Evolutionary conservation across 306 rosid species (phyloP), one percentile per base, ranked within the genome.

Genomic region (Quercus mongolica): DNA sequence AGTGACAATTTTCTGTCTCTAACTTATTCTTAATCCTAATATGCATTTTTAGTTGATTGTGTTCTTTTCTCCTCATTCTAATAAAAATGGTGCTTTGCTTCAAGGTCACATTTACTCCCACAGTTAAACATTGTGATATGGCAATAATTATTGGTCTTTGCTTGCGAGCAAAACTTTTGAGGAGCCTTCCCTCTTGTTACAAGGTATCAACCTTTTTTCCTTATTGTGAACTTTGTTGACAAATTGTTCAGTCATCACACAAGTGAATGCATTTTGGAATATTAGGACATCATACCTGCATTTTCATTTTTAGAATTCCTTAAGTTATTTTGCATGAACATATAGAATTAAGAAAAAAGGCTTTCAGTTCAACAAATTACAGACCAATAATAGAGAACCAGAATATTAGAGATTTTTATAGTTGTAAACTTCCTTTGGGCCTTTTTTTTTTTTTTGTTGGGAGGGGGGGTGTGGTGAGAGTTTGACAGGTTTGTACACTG

Each of bases 41-140:
- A 30, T 26, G 52, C 52, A 11, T 4, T 73, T 31, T 18, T 1
- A 25, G 7, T 75, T 61, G 20, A 14, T 64, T 31, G 41, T 76
- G 62, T 69, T 12, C 6, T 49, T 59, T 25, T 74, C 73, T 23
- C 55, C 35, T 20, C 23, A 4, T 78, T 80, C 5, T 51, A 63
- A 7, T 58, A 65, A 73, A 19, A 12, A 70, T 71, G 81, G 41
- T 74, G 74, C 23, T 76, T 86, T 83, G 64, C 23, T 55, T 72
- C 84, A 96, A 97, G 85, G 96, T 96, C 67, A 96, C 94, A 8
- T 96, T 96, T 87, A 93, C 98, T 74, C 98, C 99, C 12, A 93
- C 98, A 0, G 96, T 96, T 74, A 92, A 91, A 87, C 99, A 96
- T 85, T 96, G 99, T 78, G 93, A 96, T 74, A 96, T 96, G 99